phyloP scores from a whole-genome alignment of 139 green algal species.

The Mesotaenium endlicherianum region DNA sequence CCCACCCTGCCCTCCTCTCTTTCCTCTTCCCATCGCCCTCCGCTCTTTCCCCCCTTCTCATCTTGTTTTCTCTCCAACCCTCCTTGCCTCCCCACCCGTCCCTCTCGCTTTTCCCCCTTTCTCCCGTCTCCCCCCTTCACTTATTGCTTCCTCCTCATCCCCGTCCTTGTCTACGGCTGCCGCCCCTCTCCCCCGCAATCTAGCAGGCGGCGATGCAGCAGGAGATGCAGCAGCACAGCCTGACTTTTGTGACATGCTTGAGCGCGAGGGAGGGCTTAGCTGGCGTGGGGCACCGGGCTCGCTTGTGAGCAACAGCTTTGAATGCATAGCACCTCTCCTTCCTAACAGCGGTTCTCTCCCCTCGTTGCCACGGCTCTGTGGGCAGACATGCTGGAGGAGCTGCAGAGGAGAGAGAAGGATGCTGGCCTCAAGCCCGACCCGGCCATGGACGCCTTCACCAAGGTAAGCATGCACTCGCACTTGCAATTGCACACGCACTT shows the following conservation, averaged over 20 bases:
- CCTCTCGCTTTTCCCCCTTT: not conserved
- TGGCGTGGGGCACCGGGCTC: no score
- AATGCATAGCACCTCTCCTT: no score
- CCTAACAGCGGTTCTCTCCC: not conserved
- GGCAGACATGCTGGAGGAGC: conserved; percentile 27
- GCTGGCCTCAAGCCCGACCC: conserved; percentile 26
- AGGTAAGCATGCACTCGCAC: no score
- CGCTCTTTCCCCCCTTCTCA: not conserved
- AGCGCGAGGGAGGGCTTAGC: no score
- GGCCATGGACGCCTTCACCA: conserved; percentile 35
- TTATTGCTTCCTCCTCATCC: not conserved
- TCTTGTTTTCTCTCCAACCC: not conserved
- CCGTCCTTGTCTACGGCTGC: no score
- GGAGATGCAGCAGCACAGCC: not conserved
- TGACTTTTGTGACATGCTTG: not conserved
- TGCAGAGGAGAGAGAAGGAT: conserved; percentile 36
- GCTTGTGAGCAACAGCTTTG: no score
- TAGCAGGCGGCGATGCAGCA: not conserved
- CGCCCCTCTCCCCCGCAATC: not conserved
- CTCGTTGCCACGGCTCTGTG: no score
- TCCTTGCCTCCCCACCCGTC: not conserved
- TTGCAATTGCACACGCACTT: no score
- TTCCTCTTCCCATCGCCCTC: not conserved
- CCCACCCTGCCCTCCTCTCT: not conserved
- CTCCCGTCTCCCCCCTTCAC: not conserved